These are phyloP conservation scores for Pleomassaria siparia DNA, from an alignment of 2,329 filamentous ascomycete species.

Conservation along the genomic window DNA sequence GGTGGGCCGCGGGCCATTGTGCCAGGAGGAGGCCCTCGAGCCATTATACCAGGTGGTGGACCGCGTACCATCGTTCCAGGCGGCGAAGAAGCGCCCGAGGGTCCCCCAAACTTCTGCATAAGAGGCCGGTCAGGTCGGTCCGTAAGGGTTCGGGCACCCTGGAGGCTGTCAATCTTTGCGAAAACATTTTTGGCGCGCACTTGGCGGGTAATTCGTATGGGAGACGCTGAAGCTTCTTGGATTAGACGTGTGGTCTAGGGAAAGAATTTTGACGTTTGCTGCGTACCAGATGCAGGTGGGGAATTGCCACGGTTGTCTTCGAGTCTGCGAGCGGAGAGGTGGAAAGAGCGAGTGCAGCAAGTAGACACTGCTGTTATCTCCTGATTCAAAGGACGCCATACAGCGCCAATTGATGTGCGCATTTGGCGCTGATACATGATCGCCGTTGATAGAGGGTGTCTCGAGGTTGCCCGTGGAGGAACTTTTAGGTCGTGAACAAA, in stretches of 20 bases:
- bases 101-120: not conserved
- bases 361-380: conserved; percentile 22
- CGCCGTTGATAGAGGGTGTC: conserved; percentile 16
- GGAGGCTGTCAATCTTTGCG: conserved; percentile 27
- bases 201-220: conserved; percentile 26
- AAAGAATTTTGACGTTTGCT: not conserved
- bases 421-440: conserved; percentile 39
- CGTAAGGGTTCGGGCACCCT: conserved; percentile 1
- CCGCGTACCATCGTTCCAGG: conserved; percentile 34
- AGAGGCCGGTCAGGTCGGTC: not conserved
- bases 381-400: conserved; percentile 24
- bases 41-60: no score
- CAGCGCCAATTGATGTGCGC: conserved; percentile 36
- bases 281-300: conserved; percentile 23
- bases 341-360: conserved; percentile 26
- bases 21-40: no score
- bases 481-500: conserved; percentile 14
- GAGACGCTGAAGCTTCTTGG: no score
- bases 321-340: conserved; percentile 25
- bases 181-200: conserved; percentile 28
- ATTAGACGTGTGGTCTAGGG: no score
- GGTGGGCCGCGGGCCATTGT: no score
- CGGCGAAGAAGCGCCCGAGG: not conserved
- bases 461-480: not conserved
- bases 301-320: conserved; percentile 24